phyloP scores from a whole-genome alignment of 208 protist genomes.

The Trypanosoma grayi region DNA sequence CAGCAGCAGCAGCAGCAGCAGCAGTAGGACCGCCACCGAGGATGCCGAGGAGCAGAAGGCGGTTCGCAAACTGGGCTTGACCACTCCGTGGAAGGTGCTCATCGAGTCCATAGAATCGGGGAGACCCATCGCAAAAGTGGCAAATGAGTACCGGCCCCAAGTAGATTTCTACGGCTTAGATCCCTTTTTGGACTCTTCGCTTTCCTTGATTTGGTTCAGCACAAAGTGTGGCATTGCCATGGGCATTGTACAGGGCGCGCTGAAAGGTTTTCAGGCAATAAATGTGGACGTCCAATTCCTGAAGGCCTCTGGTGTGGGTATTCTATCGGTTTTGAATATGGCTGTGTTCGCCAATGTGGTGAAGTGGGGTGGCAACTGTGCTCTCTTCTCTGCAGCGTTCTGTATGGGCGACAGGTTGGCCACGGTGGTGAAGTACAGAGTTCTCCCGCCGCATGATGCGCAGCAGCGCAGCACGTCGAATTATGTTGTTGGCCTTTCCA shows the following conservation, averaged over 20 bases:
- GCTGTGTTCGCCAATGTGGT: constrained; percentile 74
- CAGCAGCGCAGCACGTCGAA: constrained; percentile 59
- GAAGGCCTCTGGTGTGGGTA: constrained; percentile 69
- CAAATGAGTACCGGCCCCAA: constrained; percentile 64
- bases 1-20: too few species aligned
- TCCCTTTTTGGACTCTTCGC: constrained; percentile 67
- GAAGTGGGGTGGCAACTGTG: constrained; percentile 84
- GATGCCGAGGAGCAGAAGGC: background rate
- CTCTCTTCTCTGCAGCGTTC: constrained; percentile 62
- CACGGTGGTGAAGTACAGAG: constrained; percentile 36
- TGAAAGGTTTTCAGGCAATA: constrained; percentile 61
- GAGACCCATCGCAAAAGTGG: constrained; percentile 57
- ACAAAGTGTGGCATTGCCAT: constrained; percentile 78
- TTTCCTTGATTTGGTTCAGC: constrained; percentile 81
- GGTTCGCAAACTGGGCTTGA: constrained; percentile 9
- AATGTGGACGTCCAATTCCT: constrained; percentile 85
- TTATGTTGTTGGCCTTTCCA: constrained; percentile 67
- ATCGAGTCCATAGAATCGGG: constrained; percentile 66
- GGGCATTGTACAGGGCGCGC: constrained; percentile 69
- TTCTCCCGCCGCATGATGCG: constrained; percentile 62
- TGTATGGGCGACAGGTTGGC: constrained; percentile 70
- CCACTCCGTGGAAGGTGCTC: constrained; percentile 65
- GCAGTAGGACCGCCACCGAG: background rate
- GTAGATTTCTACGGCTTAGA: constrained; percentile 85
- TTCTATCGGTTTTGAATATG: constrained; percentile 83